Base-by-base conservation (phyloP, 164 flowering plant species). In the Vitis cinerea region DNA sequence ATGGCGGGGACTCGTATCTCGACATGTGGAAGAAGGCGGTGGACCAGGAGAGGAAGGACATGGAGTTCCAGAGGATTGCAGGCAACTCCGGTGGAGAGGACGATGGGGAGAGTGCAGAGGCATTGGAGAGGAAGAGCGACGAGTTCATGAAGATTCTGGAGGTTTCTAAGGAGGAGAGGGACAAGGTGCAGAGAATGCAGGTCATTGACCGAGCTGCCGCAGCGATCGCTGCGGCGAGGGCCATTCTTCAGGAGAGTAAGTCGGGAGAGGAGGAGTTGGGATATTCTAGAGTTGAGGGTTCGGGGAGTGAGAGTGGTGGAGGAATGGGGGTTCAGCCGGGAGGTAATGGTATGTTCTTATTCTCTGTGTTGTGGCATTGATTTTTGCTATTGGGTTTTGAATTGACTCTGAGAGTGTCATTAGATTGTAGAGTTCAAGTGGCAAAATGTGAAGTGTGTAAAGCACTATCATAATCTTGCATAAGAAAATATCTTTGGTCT, bases 191-290 rank as follows among this genome's bases (percentile, higher is more conserved):
- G 84, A 74, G 90, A 56, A 81, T 89, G 83, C 99, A 92, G 83
- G 94, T 95, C 2, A 82, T 95, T 67, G 94, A 91, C 80, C 87
- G 98, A 2, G 99, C 98, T 4, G 90, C 97, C 0, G 99, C 99
- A 0, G 98, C 99, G 2, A 88, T 95, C 30, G 89, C 94, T 0
- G 99, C 98, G 0, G 97, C 99, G 1, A 78, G 81, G 3, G 80
- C 92, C 3, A 51, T 92, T 62, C 63, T 95, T 9, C 61, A 78
- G 63, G 94, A 90, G 77, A 77, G n/a, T 15, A 69, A 59, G n/a
- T 2, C 17, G 23, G 63, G 16, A 61, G 15, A 31, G 44, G 9
- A 23, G 59, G 68, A 16, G n/a, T 9, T 30, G 16, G 75, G 17
- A 13, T 17, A 57, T 15, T 10, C 16, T 37, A 48, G 48, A 48